Base-by-base conservation (phyloP, 345 rosid genomes). In the Bruguiera sexangula region DNA sequence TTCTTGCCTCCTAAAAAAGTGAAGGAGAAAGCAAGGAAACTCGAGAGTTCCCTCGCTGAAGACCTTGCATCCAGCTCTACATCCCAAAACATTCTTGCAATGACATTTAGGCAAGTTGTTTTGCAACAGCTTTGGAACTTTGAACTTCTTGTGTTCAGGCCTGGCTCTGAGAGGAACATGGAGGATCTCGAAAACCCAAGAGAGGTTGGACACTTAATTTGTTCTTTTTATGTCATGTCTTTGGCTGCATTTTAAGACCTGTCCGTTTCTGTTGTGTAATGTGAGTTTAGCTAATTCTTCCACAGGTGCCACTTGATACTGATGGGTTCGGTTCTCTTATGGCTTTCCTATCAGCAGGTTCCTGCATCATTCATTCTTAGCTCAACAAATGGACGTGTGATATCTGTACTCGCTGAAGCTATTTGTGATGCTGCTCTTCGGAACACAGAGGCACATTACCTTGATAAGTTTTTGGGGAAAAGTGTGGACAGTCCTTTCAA, bases 41-140 rank as follows among this genome's bases (percentile, higher is more conserved):
- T 94, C 1, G 77, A 67, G 70, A 78, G 73, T 21, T 76, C 89
- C 57, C 37, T 87, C 37, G 50, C 76, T 3, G 72, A 82, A 69
- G 93, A 88, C 75, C 56, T 87, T 72, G 72, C 86, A 7, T 59
- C 56, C 0, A 83, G 81, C 59, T 74, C 80, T 30, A 54, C 82
- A 18, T 82, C 96, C 0, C 70, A 71, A 51, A 89, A 87, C 78
- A 86, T 94, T 76, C 93, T 94, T 62, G 93, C 96, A 4, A 85
- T 89, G 92, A 94, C 97, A 8, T 91, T 91, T 71, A 85, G 93
- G 57, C 97, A 91, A 82, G 96, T 94, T 43, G 93, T 91, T 65
- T 30, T 88, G 76, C 82, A 89, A 63, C 86, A 85, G 75, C 84
- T 94, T 27, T 86, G 90, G 90, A 88, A 78, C 81, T 89, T 94